These are phyloP conservation scores for Adansonia madagascariensis DNA, from an alignment of 441 rosid genomes.

Conservation along the genomic window DNA sequence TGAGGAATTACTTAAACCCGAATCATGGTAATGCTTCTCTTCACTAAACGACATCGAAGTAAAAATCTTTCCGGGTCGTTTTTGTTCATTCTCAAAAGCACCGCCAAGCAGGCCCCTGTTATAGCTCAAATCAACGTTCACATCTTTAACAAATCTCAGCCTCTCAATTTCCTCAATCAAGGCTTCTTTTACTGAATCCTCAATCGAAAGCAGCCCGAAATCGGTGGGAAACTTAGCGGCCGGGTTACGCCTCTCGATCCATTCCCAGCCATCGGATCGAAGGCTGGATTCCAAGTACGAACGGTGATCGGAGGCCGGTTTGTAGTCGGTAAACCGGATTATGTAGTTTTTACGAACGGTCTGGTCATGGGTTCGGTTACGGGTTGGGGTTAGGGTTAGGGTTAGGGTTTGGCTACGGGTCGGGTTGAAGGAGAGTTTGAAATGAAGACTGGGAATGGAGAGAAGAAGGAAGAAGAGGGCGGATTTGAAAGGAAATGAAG, in stretches of 20 bases:
- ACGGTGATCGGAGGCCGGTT: conserved; percentile 56
- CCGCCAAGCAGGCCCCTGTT: conserved; percentile 71
- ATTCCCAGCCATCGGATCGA: conserved; percentile 68
- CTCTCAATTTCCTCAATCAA: conserved; percentile 63
- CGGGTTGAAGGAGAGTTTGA: conserved; percentile 31
- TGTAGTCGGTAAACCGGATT: conserved; percentile 78
- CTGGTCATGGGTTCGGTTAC: conserved; percentile 34
- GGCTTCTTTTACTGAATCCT: conserved; percentile 47
- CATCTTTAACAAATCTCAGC: conserved; percentile 75
- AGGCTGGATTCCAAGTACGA: conserved; percentile 57
- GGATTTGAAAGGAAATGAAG: conserved; percentile 37
- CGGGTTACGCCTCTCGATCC: conserved; percentile 84
- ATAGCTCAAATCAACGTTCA: conserved; percentile 68
- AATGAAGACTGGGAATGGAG: conserved; percentile 49
- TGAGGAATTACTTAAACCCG: conserved; percentile 64
- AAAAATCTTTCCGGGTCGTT: conserved; percentile 89
- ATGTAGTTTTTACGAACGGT: conserved; percentile 51
- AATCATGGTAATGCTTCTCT: conserved; percentile 33
- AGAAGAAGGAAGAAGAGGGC: conserved; percentile 45
- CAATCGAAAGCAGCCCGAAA: conserved; percentile 70
- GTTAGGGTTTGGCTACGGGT: conserved; percentile 38
- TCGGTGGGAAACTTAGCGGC: conserved; percentile 84
- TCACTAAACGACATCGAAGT: conserved; percentile 84
- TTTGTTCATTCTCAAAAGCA: conserved; percentile 62
- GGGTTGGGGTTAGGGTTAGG: too few relatives aligned